Percentiles rank a stretch among this genome's conserved stretches.
These are phyloP conservation scores for Boletus nobilissimus DNA, from an alignment of 1,284 basidiomycete species.

Conservation along the genomic window DNA sequence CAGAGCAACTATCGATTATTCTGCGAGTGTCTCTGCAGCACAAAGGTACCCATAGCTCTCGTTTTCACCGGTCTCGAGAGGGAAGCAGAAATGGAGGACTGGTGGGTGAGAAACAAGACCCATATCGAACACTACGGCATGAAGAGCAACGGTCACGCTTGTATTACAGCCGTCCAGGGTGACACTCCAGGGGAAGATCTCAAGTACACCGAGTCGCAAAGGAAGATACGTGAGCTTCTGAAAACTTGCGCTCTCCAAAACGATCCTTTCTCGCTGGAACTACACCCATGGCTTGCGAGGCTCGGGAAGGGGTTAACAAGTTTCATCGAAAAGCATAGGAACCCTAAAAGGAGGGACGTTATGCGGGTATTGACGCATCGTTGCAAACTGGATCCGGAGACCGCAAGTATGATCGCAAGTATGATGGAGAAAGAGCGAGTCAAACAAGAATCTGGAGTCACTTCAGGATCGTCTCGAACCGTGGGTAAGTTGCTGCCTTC, in stretches of 20 bases:
- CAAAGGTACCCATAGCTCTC: slow-evolving; percentile 51
- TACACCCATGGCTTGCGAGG: slow-evolving; percentile 33
- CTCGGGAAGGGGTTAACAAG: slow-evolving; percentile 30
- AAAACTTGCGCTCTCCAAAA: slow-evolving; percentile 31
- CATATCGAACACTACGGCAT: slow-evolving; percentile 48
- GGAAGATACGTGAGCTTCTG: slow-evolving; percentile 36
- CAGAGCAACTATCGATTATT: slow-evolving; percentile 53
- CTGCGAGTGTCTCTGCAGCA: slow-evolving; percentile 46
- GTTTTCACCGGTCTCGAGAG: slow-evolving; percentile 53
- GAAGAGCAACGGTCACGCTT: slow-evolving; percentile 48
- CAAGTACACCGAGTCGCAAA: slow-evolving; percentile 40
- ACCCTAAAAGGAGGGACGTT: slow-evolving; percentile 36
- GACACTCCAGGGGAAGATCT: slow-evolving; percentile 36
- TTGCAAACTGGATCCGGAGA: slow-evolving; percentile 44
- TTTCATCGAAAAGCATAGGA: slow-evolving; percentile 34
- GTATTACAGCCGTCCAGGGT: slow-evolving; percentile 51
- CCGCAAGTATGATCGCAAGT: slow-evolving; percentile 37
- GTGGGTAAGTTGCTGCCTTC: too few species aligned
- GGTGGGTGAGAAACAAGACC: slow-evolving; percentile 51
- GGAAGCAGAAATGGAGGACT: slow-evolving; percentile 51
- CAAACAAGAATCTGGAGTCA: too few species aligned
- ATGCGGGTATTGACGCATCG: slow-evolving; percentile 39
- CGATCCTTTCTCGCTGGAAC: slow-evolving; percentile 32
- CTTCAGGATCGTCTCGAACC: too few species aligned
- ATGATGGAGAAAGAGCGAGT: slow-evolving; percentile 42